Evolutionary conservation across 2,329 filamentous ascomycete species (phyloP).

Genomic region (Pseudopithomyces chartarum): DNA sequence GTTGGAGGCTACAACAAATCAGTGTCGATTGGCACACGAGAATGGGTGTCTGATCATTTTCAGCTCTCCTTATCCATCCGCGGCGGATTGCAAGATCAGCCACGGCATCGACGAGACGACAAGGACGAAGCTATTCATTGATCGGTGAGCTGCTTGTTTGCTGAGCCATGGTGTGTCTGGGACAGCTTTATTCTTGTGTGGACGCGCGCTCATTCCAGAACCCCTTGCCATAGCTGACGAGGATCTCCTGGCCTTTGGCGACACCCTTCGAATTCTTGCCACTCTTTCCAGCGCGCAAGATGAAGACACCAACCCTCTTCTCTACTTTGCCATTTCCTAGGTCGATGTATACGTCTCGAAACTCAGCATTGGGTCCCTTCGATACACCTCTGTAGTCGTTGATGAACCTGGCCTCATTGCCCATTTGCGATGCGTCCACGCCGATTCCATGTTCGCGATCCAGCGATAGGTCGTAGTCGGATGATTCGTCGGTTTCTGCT

Average conservation of each 20-base stretch:
- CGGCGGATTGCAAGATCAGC: too few relatives aligned
- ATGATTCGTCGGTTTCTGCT: slow-evolving; percentile 47
- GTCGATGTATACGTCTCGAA: slow-evolving; percentile 48
- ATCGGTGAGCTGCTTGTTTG: too few relatives aligned
- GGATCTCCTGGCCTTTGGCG: slow-evolving; percentile 54
- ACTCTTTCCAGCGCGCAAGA: slow-evolving; percentile 54
- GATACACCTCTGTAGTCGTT: slow-evolving; percentile 60
- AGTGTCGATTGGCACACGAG: too few relatives aligned
- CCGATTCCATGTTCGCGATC: slow-evolving; percentile 55
- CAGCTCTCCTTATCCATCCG: too few relatives aligned
- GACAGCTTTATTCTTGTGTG: neutral
- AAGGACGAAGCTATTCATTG: neutral
- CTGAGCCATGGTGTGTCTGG: too few relatives aligned
- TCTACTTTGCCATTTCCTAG: slow-evolving; percentile 47
- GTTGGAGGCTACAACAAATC: too few relatives aligned
- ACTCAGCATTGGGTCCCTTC: slow-evolving; percentile 49
- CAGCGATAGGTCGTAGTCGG: slow-evolving; percentile 58
- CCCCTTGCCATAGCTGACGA: slow-evolving; percentile 60
- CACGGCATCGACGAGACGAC: too few relatives aligned
- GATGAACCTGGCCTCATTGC: slow-evolving; percentile 59
- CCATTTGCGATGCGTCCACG: slow-evolving; percentile 54
- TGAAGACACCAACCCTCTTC: slow-evolving; percentile 57
- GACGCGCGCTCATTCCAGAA: slow-evolving; percentile 51
- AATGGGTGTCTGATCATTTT: too few relatives aligned
- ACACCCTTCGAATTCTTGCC: slow-evolving; percentile 55